Evolutionary conservation across 352 stramenopile species (phyloP).

Genomic region (Phytophthora quininea): DNA sequence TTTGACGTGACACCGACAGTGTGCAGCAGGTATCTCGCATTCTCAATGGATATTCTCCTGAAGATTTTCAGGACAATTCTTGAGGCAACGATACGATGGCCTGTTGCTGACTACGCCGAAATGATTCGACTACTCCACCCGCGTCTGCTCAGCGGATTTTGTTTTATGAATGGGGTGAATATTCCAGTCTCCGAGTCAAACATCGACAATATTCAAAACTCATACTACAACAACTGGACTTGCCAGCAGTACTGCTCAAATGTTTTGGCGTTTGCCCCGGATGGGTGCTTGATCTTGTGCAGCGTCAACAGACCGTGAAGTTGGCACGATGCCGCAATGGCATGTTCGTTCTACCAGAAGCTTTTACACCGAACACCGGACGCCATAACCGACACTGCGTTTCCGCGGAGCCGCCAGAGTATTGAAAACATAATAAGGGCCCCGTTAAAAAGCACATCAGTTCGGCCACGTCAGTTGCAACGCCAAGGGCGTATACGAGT

Average conservation of each 20-base stretch:
- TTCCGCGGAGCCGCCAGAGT: conserved; percentile 6
- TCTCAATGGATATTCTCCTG: conserved; percentile 16
- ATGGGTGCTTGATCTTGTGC: conserved; percentile 17
- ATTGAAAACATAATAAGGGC: conserved; percentile 12
- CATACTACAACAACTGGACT: conserved; percentile 31
- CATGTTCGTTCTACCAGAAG: conserved; percentile 14
- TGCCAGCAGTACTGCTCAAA: conserved; percentile 26
- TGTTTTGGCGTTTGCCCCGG: conserved; percentile 22
- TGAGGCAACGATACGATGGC: conserved; percentile 15
- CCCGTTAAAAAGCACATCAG: conserved; percentile 21
- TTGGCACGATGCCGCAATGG: conserved; percentile 25
- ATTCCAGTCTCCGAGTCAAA: conserved; percentile 11
- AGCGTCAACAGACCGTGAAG: conserved; percentile 14
- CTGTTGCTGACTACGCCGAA: conserved; percentile 4
- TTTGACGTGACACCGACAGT: conserved; percentile 25
- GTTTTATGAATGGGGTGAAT: conserved; percentile 28
- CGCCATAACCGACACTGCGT: conserved; percentile 26
- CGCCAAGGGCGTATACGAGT: conserved; percentile 5
- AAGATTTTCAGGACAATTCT: not conserved
- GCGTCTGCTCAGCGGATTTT: conserved; percentile 10
- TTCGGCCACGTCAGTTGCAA: conserved; percentile 4
- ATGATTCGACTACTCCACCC: conserved; percentile 22
- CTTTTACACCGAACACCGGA: conserved; percentile 12
- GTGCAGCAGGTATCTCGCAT: conserved; percentile 19
- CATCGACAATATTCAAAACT: conserved; percentile 20